A percentile compares a stretch with the other conserved stretches of the same genome.
Evolutionary conservation across 2,329 filamentous ascomycete genomes (phyloP).

Genomic region (Phyllosticta citribraziliensis): DNA sequence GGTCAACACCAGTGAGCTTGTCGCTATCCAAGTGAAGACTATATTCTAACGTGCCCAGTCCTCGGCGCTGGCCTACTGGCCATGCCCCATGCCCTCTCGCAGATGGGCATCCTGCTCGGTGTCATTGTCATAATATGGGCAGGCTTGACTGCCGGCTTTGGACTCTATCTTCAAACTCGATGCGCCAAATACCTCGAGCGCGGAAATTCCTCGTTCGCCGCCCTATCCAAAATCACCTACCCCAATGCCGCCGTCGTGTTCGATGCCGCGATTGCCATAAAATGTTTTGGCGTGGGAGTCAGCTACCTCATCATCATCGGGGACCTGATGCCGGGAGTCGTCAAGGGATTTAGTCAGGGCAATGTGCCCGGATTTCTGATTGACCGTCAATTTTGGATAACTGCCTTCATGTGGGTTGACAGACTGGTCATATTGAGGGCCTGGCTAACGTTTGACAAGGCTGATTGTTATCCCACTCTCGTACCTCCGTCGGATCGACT

Average conservation of each 20-base stretch:
- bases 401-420: constrained; percentile 71
- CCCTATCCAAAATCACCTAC: constrained; percentile 93
- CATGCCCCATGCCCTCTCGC: constrained; percentile 89
- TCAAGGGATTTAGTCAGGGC: constrained; percentile 64
- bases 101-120: constrained; percentile 87
- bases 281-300: constrained; percentile 94
- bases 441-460: constrained; percentile 35
- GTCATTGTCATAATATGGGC: constrained; percentile 84
- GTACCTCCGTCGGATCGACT: constrained; percentile 84
- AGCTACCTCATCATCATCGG: constrained; percentile 99
- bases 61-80: constrained; percentile 89
- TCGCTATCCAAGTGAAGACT: constrained; percentile 1
- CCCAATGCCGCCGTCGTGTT: constrained; percentile 93
- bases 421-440: background rate
- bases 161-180: constrained; percentile 86
- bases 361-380: constrained; percentile 63
- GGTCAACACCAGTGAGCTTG: constrained; percentile 75
- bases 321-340: constrained; percentile 93
- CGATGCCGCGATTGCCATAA: constrained; percentile 90
- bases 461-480: constrained; percentile 88
- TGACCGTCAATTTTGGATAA: constrained; percentile 95
- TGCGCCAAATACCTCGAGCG: constrained; percentile 90
- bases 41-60: constrained; percentile 43
- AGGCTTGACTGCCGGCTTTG: constrained; percentile 78
- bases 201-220: constrained; percentile 84